These are phyloP conservation scores for Solanum ahanhuiri DNA, from an alignment of 257 asterid species.

Conservation along the genomic window DNA sequence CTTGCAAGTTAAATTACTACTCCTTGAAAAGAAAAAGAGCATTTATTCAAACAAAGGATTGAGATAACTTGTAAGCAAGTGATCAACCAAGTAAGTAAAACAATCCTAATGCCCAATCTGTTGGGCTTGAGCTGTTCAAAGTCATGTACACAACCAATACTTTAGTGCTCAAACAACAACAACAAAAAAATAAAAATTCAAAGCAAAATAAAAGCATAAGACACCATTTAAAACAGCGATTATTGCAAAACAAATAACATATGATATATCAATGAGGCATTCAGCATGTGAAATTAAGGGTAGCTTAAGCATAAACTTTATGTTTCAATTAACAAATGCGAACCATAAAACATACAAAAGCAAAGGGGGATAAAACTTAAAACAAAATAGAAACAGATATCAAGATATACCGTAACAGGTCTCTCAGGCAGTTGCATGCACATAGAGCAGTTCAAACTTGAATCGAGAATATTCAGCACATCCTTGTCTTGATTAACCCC, in stretches of 20 bases:
- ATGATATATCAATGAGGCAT: background rate
- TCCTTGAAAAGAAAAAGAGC: background rate
- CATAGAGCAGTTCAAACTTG: constrained; percentile 64
- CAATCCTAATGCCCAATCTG: background rate
- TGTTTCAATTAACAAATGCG: background rate
- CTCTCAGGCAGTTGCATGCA: constrained; percentile 91
- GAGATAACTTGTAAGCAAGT: background rate
- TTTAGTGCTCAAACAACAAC: background rate
- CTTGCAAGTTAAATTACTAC: background rate
- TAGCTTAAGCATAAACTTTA: background rate
- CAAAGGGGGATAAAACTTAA: background rate
- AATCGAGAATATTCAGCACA: constrained; percentile 52
- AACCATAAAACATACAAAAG: background rate
- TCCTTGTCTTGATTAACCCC: constrained; percentile 19
- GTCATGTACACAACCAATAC: background rate
- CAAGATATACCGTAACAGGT: constrained; percentile 55
- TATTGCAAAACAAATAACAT: background rate
- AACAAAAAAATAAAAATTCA: background rate
- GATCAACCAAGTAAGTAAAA: background rate
- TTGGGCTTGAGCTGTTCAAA: background rate
- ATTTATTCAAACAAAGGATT: background rate
- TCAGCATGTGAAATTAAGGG: background rate
- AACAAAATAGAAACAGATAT: background rate
- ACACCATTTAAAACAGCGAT: background rate
- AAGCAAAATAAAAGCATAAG: background rate